Evolutionary conservation across 208 protist species (phyloP).

Genomic region (Crithidia sp.): DNA sequence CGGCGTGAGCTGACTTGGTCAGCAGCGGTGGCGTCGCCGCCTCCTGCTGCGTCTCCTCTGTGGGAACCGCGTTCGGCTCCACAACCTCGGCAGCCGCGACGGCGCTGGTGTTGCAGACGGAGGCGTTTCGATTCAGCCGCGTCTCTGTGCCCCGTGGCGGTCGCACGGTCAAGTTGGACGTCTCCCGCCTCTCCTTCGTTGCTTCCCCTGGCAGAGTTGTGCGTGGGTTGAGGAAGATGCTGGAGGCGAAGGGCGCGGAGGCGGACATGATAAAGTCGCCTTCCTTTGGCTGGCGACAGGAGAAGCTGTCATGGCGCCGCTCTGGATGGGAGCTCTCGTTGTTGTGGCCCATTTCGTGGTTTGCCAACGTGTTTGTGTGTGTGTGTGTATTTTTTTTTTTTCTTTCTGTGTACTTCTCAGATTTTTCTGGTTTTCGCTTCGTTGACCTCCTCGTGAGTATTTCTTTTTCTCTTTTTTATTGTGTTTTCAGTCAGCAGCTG

Average conservation of each 20-base stretch:
- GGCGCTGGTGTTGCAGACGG: background rate
- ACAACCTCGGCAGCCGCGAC: background rate
- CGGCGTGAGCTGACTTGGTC: too few species aligned
- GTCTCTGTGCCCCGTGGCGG: background rate
- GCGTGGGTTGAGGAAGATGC: background rate
- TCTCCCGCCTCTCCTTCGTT: background rate
- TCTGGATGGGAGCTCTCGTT: background rate
- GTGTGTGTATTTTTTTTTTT: too few species aligned
- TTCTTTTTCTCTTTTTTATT: background rate
- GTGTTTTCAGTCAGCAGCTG: background rate
- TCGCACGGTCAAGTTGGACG: too few species aligned
- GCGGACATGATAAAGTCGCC: conserved; percentile 9
- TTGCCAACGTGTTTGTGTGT: background rate
- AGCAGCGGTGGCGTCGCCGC: too few species aligned
- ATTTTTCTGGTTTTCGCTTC: background rate
- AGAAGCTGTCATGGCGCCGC: background rate
- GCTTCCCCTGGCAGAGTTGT: background rate
- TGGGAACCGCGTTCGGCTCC: background rate
- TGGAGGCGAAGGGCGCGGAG: conserved; percentile 2
- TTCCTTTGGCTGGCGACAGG: background rate
- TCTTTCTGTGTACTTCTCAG: too few species aligned
- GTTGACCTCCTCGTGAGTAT: background rate
- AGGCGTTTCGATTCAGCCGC: background rate
- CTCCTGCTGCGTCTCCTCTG: background rate
- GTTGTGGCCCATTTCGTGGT: background rate